These are phyloP conservation scores for Microdochium paspali DNA, from an alignment of 2,329 filamentous ascomycete species.

Conservation along the genomic window DNA sequence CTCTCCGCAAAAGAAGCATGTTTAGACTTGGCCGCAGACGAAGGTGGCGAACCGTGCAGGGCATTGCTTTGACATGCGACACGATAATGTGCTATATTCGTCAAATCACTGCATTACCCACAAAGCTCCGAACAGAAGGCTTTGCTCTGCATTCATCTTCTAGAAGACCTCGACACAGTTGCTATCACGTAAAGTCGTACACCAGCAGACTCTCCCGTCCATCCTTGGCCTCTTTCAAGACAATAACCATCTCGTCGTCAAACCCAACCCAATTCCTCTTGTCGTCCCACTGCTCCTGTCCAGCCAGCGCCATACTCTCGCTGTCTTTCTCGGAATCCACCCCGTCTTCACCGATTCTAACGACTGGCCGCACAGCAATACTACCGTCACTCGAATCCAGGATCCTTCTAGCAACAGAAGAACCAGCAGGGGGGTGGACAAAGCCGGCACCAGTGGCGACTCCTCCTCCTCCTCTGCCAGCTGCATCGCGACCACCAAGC, in stretches of 20 bases:
- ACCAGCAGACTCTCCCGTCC: constrained; percentile 68
- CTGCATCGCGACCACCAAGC: constrained; percentile 15
- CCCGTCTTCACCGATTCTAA: neutral
- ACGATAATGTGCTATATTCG: too few species aligned
- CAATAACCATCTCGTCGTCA: constrained; percentile 85
- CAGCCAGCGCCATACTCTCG: neutral
- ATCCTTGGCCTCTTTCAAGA: constrained; percentile 60
- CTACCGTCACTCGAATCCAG: neutral
- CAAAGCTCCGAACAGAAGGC: too few species aligned
- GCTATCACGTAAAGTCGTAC: constrained; percentile 69
- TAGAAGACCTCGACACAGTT: too few species aligned
- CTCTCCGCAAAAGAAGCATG: too few species aligned
- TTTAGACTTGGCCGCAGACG: too few species aligned
- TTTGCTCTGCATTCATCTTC: too few species aligned
- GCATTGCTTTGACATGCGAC: too few species aligned
- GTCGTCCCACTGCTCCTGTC: constrained; percentile 28
- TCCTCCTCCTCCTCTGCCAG: constrained; percentile 9
- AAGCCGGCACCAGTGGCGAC: neutral
- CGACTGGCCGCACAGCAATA: constrained; percentile 2
- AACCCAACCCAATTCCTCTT: constrained; percentile 68
- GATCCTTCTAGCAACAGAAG: too few species aligned
- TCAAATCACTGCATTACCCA: too few species aligned
- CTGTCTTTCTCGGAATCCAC: constrained; percentile 7
- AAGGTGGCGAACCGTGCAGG: too few species aligned
- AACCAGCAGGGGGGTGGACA: too few species aligned